Percentiles rank a stretch among this genome's conserved stretches.
These are phyloP conservation scores for Fusarium compactum DNA, from an alignment of 2,329 filamentous ascomycete genomes.

Conservation along the genomic window DNA sequence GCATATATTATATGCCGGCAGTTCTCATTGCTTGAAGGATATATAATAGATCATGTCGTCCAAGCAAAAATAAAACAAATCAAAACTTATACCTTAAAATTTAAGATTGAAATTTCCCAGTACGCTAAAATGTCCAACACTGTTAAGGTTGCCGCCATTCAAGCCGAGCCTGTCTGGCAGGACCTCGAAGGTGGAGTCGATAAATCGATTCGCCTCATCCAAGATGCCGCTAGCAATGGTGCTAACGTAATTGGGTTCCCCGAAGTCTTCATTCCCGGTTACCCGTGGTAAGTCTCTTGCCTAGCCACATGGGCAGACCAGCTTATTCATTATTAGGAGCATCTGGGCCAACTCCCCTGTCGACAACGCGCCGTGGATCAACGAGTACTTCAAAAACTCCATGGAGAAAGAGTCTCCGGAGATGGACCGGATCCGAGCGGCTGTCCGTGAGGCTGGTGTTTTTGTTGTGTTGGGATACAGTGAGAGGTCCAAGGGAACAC, in stretches of 20 bases:
- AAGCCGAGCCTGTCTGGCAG: constrained; percentile 41
- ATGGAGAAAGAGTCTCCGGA: constrained; percentile 57
- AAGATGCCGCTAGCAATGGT: constrained; percentile 52
- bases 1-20: neutral
- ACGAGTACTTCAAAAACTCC: constrained; percentile 48
- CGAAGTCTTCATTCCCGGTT: constrained; percentile 64
- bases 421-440: constrained; percentile 58
- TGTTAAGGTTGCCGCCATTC: constrained; percentile 41
- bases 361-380: constrained; percentile 54
- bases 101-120: too few relatives aligned
- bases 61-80: neutral
- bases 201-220: constrained; percentile 31
- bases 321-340: constrained; percentile 26
- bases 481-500: constrained; percentile 52
- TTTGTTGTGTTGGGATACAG: constrained; percentile 58
- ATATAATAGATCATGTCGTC: neutral
- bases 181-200: constrained; percentile 34
- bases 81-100: too few relatives aligned
- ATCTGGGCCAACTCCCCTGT: constrained; percentile 46
- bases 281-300: constrained; percentile 7
- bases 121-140: constrained; percentile 8
- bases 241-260: constrained; percentile 67
- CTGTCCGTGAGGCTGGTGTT: constrained; percentile 61
- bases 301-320: neutral
- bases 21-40: neutral